A percentile compares a stretch with the other conserved stretches of the same genome.
Conservation (phyloP, 352 stramenopile species). For the Pythium sp. region DNA sequence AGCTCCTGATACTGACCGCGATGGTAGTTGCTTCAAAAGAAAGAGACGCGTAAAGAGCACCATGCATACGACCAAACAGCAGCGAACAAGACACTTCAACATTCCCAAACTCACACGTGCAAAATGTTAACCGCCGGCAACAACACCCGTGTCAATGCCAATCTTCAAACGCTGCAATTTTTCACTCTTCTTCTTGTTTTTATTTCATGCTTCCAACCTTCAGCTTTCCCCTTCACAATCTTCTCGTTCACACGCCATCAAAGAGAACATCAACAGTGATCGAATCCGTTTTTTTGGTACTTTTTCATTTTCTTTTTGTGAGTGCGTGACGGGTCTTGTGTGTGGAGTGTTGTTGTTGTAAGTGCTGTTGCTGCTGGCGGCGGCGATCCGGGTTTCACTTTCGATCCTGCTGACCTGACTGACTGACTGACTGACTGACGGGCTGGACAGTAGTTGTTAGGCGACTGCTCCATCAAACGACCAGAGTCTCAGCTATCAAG, state of each 20-base stretch:
- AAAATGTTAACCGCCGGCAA: not conserved
- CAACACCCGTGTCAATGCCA: not conserved
- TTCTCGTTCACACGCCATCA: not conserved
- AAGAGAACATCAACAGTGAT: not conserved
- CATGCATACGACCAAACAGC: not conserved
- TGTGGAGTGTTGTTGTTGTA: not conserved
- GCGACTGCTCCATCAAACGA: constrained; percentile 1
- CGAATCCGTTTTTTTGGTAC: constrained; percentile 8
- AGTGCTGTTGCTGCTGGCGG: not conserved
- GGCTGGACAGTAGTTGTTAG: not conserved
- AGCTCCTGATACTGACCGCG: not conserved
- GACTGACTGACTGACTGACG: not conserved
- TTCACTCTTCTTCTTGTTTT: not conserved
- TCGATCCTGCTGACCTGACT: not conserved
- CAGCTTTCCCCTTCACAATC: not conserved
- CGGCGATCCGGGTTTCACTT: not conserved
- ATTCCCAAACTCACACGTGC: not conserved
- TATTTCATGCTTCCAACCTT: not conserved
- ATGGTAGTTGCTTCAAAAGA: not conserved
- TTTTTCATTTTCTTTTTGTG: constrained; percentile 12
- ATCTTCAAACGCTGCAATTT: not conserved
- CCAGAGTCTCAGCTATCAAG: not conserved
- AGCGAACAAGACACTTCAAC: not conserved
- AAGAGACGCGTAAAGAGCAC: not conserved
- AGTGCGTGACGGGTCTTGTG: not conserved